Evolutionary conservation across 345 rosid genomes (phyloP).

Genomic region (Firmiana major): DNA sequence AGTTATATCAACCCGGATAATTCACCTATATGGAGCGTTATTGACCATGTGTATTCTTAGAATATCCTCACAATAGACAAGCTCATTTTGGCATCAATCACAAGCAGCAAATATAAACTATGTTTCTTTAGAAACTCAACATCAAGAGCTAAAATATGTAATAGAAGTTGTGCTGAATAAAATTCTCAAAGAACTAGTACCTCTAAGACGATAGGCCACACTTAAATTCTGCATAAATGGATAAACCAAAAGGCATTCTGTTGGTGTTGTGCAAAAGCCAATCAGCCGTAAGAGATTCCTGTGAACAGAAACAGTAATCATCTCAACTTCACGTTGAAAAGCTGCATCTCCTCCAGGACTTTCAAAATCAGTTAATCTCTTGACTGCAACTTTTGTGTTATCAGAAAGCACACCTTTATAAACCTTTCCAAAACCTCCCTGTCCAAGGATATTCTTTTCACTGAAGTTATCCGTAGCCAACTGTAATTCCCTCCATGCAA

Average conservation of each 20-base stretch:
- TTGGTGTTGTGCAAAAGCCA: slow-evolving; percentile 91
- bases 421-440: slow-evolving; percentile 97
- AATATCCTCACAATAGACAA: too few species aligned
- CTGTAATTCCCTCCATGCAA: slow-evolving; percentile 89
- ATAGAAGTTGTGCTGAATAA: neutral
- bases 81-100: neutral
- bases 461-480: slow-evolving; percentile 81
- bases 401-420: slow-evolving; percentile 86
- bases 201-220: slow-evolving; percentile 86
- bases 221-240: slow-evolving; percentile 94
- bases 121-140: neutral
- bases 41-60: neutral
- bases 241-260: slow-evolving; percentile 89
- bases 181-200: slow-evolving; percentile 29
- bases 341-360: slow-evolving; percentile 94
- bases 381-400: slow-evolving; percentile 78
- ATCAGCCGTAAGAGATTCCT: slow-evolving; percentile 79
- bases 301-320: slow-evolving; percentile 97
- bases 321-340: slow-evolving; percentile 94
- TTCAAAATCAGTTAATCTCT: slow-evolving; percentile 88
- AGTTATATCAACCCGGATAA: neutral
- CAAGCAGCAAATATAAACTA: neutral
- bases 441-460: slow-evolving; percentile 86
- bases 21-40: neutral
- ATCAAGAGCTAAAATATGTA: neutral